Base-by-base conservation (phyloP, 495 filamentous ascomycete genomes). In the Penicillium fimorum region DNA sequence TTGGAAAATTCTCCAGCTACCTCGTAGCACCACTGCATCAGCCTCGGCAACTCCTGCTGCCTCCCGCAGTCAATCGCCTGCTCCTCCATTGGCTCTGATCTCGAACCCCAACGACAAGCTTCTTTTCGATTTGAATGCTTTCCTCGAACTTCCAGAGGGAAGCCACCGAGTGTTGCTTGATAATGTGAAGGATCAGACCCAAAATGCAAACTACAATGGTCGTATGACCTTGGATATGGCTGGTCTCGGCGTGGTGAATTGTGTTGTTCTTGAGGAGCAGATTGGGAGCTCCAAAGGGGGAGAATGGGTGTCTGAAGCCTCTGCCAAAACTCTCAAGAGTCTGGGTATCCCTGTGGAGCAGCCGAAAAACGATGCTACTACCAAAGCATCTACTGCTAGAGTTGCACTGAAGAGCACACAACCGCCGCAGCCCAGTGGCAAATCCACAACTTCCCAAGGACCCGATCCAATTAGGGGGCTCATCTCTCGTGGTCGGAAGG, bases 231-330 rank as follows among this genome's bases (percentile, higher is more conserved):
- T 96, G 45, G 73, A 78, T 20, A 65, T 82, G 18, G 81, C 81
- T 29, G 90, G 88, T 6, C 76, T 96, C 5, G 79, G 79, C 29
- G 79, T 83, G 20, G 86, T 87, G 53, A 80, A 88, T 55, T 80
- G 85, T 11, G 74, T 96, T 41, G 80, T 96, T 22, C 71, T 97
- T 1, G 92, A 96, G 68, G 91, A 96, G 64, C 76, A 81, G 56
- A 71, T 87, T n/a, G 70, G 75, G 15, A 78, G 74, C 12, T 67
- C 76, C 17, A 79, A 70, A 20, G 78, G 79, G 47, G 82, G 84
- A 24, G 77, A 80, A 40, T 92, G 82, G 78, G 78, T 86, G 8
- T 90, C 87, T 7, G 86, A 84, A 35, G 64, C 72, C 3, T 72
- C 75, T 3, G 76, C 73, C 50, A 60, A 74, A 55, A 64, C 67